Percentiles rank a stretch among this genome's conserved stretches.
These are phyloP conservation scores for Kickxella alabastrina DNA, from an alignment of 192 early-diverging fungal species.

Conservation along the genomic window DNA sequence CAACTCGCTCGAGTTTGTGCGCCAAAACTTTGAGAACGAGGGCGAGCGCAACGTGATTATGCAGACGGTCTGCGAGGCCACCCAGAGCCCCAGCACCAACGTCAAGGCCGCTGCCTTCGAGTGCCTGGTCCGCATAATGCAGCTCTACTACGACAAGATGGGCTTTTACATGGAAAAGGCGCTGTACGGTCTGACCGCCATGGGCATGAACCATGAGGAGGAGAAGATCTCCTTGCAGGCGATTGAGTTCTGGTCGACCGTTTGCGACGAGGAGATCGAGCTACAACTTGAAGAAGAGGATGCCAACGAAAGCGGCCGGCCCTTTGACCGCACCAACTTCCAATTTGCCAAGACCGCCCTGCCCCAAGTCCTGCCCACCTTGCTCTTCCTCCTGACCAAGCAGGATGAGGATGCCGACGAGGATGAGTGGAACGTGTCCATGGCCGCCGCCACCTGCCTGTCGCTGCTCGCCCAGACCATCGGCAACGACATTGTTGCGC, in stretches of 20 bases:
- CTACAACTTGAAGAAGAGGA: constrained; percentile 61
- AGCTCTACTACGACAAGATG: constrained; percentile 97
- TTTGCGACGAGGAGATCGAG: constrained; percentile 93
- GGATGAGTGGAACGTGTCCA: constrained; percentile 97
- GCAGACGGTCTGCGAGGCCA: constrained; percentile 97
- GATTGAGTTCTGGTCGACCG: constrained; percentile 99
- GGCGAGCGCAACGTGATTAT: constrained; percentile 97
- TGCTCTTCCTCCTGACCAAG: constrained; percentile 88
- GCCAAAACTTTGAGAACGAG: constrained; percentile 89
- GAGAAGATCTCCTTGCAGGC: constrained; percentile 92
- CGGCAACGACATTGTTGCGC: constrained; percentile 73
- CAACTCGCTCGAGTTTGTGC: constrained; percentile 95
- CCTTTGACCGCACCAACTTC: constrained; percentile 54
- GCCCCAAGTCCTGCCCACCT: constrained; percentile 76
- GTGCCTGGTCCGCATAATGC: constrained; percentile 96
- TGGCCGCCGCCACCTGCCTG: constrained; percentile 97
- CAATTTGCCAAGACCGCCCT: constrained; percentile 77
- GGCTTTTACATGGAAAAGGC: constrained; percentile 95
- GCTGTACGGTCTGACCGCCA: constrained; percentile 83
- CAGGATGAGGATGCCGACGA: constrained; percentile 98
- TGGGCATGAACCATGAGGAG: constrained; percentile 87
- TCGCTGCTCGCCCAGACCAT: constrained; percentile 81
- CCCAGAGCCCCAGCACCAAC: constrained; percentile 66
- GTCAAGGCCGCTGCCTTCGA: constrained; percentile 90
- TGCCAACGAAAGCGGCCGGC: constrained; percentile 52